These are phyloP conservation scores for Suillus fuscotomentosus DNA, from an alignment of 768 basidiomycete species.

Conservation along the genomic window DNA sequence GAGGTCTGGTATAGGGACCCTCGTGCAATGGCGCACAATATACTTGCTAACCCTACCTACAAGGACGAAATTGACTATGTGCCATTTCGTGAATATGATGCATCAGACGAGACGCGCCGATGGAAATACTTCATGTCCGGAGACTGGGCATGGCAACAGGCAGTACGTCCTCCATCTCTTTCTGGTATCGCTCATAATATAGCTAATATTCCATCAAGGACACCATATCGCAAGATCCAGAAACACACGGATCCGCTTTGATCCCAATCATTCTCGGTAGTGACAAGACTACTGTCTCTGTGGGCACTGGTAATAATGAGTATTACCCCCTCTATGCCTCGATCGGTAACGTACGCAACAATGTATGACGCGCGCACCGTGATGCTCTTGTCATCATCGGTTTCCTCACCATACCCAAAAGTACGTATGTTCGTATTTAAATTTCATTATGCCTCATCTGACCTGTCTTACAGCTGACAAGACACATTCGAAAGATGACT, in stretches of 20 bases:
- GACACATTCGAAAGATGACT: conserved; percentile 11
- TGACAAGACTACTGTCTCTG: conserved; percentile 14
- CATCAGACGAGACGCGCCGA: conserved; percentile 3
- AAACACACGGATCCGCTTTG: conserved; percentile 10
- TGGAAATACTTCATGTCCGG: conserved; percentile 25
- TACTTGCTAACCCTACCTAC: conserved; percentile 23
- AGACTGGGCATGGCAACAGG: conserved; percentile 14
- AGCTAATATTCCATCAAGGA: not conserved
- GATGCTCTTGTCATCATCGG: conserved; percentile 20
- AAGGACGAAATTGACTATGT: conserved; percentile 16
- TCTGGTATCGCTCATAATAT: not conserved
- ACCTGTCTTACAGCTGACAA: not conserved
- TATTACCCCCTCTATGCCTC: conserved; percentile 13
- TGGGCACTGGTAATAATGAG: conserved; percentile 12
- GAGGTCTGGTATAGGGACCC: conserved; percentile 27
- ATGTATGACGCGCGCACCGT: conserved; percentile 4
- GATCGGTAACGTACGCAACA: conserved; percentile 10
- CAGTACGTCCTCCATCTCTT: not conserved
- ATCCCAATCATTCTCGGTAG: conserved; percentile 13
- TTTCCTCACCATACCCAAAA: conserved; percentile 28
- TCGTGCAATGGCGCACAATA: conserved; percentile 13
- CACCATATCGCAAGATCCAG: not conserved
- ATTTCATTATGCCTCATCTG: not conserved
- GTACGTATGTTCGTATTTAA: not conserved
- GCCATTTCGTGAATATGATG: conserved; percentile 15